Evolutionary conservation across 163 green algal genomes (phyloP), one percentile per base, ranked within the genome.

Genomic region (Coccomyxa subellipsoidea): DNA sequence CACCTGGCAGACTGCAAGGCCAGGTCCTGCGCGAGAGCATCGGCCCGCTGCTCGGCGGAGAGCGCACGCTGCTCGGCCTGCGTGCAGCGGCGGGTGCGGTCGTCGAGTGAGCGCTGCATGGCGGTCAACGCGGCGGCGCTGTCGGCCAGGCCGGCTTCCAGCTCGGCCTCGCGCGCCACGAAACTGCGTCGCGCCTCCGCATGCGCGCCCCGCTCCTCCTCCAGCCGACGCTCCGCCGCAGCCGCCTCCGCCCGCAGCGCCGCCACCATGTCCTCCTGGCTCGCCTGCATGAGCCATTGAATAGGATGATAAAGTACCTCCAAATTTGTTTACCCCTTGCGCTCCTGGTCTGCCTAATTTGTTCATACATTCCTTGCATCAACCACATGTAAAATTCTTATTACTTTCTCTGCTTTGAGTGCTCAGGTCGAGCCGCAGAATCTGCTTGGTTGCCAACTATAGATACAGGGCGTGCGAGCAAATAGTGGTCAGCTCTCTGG

Each of bases 181-280:
- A 80, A 80, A 7, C 39, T 39, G 70, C 70, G 31, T 0, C 70
- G 25, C 18, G 70, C 70, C 27, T 77, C 34, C 3, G 53, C 77
- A 77, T 91, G 86, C 39, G 89, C 88, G 25, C 82, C 82, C 4
- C 91, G 86, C 85, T 96, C 93, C 34, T 90, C 81, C 12, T 95
- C 91, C 53, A 95, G 85, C n/a, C 84, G 84, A 9, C 54, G 32
- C 86, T 96, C 92, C 32, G 85, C 85, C 21, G 75, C 37, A 12
- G 89, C 81, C 40, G 95, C 81, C 86, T 95, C 88, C 9, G 83
- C 80, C 7, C 90, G 84, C 76, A 96, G 82, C 31, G 89, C 86
- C 84, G 82, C 69, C 31, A 92, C 35, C 38, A 91, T 82, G 18
- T 83, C 82, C 37, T 76, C 84, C 79, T 93, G 88, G 70, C 83